A percentile compares a stretch with the other conserved stretches of the same genome.
Evolutionary conservation across 1,139 yeast genomes (phyloP).

Genomic region (Saccharomyces pastorianus): DNA sequence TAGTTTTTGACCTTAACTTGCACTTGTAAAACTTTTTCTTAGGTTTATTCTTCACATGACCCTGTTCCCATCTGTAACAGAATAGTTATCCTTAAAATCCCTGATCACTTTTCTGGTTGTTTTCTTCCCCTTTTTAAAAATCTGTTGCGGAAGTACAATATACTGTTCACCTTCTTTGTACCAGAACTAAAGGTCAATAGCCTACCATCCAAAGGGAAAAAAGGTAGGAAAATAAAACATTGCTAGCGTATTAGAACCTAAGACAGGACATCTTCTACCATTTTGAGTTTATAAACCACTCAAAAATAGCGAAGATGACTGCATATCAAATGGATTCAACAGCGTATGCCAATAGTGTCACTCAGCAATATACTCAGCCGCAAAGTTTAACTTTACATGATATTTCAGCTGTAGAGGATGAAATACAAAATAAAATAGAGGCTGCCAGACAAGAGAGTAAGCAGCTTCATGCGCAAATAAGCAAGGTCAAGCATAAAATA

Average conservation of each 20-base stretch:
- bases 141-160: not conserved
- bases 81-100: not conserved
- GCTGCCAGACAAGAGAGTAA: constrained; percentile 42
- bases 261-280: too few relatives aligned
- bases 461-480: constrained; percentile 43
- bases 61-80: not conserved
- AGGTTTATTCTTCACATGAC: not conserved
- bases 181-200: not conserved
- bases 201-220: not conserved
- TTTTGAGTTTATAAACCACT: too few relatives aligned
- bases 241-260: not conserved
- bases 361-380: not conserved
- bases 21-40: not conserved
- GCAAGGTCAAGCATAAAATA: constrained; percentile 36
- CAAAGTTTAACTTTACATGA: constrained; percentile 1
- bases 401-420: constrained; percentile 13
- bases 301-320: not conserved
- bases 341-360: not conserved
- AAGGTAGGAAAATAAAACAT: not conserved
- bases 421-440: constrained; percentile 29
- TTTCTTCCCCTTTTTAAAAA: not conserved
- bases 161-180: not conserved
- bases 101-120: not conserved
- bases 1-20: not conserved
- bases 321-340: not conserved